A percentile compares a stretch with the other conserved stretches of the same genome.
Conservation (phyloP, 805 yeast genomes). For the Candida hispaniensis region DNA sequence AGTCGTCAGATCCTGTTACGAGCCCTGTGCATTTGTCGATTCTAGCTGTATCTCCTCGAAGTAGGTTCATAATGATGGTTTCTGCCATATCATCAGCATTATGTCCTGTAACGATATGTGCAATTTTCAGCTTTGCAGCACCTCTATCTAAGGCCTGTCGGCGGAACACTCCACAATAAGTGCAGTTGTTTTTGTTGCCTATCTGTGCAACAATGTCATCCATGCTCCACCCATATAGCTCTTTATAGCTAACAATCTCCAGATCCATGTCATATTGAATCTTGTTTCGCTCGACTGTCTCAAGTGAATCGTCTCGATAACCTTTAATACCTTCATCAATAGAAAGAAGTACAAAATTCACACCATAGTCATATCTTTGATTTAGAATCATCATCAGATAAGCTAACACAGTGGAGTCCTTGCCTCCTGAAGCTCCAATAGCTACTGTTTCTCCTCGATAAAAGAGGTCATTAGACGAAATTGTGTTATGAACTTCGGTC, state of each 20-base stretch:
- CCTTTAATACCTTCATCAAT: conserved; percentile 97
- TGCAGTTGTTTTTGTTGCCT: conserved; percentile 87
- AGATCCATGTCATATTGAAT: conserved; percentile 71
- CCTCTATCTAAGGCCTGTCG: conserved; percentile 96
- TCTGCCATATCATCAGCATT: conserved; percentile 99
- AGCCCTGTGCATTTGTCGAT: conserved; percentile 80
- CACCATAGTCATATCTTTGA: conserved; percentile 79
- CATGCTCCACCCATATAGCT: conserved; percentile 95
- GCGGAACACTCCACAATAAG: conserved; percentile 95
- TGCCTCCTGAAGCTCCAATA: conserved; percentile 98
- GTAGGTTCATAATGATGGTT: conserved; percentile 85
- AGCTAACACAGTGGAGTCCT: conserved; percentile 93
- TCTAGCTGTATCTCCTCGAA: conserved; percentile 94
- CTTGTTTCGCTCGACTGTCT: conserved; percentile 91
- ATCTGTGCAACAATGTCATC: conserved; percentile 93
- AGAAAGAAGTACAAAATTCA: conserved; percentile 70
- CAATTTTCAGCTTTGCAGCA: conserved; percentile 71
- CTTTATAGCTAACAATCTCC: conserved; percentile 74
- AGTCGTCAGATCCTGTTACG: conserved; percentile 65
- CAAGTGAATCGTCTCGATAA: conserved; percentile 91
- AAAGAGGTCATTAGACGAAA: conserved; percentile 57
- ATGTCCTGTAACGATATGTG: conserved; percentile 95
- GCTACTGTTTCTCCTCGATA: conserved; percentile 79
- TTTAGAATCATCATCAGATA: conserved; percentile 76
- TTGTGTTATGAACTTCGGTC: conserved; percentile 90